phyloP scores from a whole-genome alignment of 2,329 filamentous ascomycete species.

The Alternaria triticina region DNA sequence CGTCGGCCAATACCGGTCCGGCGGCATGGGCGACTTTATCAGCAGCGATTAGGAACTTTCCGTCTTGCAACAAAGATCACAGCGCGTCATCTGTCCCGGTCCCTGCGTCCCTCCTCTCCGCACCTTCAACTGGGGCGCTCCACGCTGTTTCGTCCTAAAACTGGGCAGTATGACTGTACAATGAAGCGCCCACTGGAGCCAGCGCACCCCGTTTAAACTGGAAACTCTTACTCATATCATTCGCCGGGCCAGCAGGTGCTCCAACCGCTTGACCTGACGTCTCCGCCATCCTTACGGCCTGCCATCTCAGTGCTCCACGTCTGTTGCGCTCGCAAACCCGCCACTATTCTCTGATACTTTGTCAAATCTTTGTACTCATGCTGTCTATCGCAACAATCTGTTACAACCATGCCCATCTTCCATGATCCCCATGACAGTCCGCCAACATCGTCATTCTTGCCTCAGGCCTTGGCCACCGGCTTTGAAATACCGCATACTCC shows the following conservation, averaged over 20 bases:
- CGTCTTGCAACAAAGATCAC: conserved; percentile 28
- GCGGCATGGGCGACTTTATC: conserved; percentile 32
- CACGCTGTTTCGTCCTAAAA: conserved; percentile 30
- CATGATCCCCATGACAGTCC: conserved; percentile 45
- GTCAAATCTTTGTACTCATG: conserved; percentile 31
- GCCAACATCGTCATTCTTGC: conserved; percentile 25
- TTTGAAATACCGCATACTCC: conserved; percentile 23
- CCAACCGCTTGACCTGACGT: conserved; percentile 36
- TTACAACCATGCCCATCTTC: conserved; percentile 48
- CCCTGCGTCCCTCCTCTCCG: conserved; percentile 29
- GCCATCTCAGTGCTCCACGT: conserved; percentile 30
- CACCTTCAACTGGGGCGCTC: conserved; percentile 22
- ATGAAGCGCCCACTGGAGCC: conserved; percentile 41
- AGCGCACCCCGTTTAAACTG: conserved; percentile 38
- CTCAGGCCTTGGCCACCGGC: conserved; percentile 20
- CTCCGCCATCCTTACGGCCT: conserved; percentile 27
- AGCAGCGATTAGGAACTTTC: conserved; percentile 33
- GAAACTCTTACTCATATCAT: conserved; percentile 37
- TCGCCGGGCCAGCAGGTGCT: conserved; percentile 41
- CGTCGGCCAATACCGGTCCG: conserved; percentile 21
- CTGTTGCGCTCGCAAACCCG: conserved; percentile 10
- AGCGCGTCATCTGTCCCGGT: conserved; percentile 37
- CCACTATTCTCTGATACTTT: conserved; percentile 10
- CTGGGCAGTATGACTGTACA: conserved; percentile 19
- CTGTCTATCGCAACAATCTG: conserved; percentile 19